Percentiles rank a stretch among this genome's conserved stretches.
These are phyloP conservation scores for Solanum hybrid DNA, from an alignment of 305 asterid genomes.

Conservation along the genomic window DNA sequence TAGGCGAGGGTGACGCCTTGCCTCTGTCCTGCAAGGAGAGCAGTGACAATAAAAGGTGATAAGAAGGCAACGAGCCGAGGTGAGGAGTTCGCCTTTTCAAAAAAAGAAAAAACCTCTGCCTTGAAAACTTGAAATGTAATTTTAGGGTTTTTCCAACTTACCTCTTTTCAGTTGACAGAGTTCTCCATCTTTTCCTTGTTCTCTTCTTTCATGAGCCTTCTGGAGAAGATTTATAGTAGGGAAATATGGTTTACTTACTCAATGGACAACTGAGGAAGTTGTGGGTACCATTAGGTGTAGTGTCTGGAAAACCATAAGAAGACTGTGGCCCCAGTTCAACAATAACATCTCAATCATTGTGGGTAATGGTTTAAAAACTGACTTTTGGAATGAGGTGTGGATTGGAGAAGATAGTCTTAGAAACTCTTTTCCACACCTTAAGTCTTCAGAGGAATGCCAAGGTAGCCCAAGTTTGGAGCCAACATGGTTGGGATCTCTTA, in stretches of 20 bases:
- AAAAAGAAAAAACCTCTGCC: not conserved
- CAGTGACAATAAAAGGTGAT: not conserved
- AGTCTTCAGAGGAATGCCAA: not conserved
- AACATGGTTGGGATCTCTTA: not conserved
- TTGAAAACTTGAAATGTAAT: not conserved
- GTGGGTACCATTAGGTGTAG: not conserved
- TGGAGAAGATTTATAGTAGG: not conserved
- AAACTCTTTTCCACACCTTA: not conserved
- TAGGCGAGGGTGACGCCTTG: not conserved
- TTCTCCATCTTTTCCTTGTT: not conserved
- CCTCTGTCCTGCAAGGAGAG: not conserved
- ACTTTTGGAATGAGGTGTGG: not conserved
- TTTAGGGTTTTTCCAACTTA: not conserved
- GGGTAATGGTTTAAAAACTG: not conserved
- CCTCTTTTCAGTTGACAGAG: not conserved
- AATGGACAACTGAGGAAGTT: not conserved
- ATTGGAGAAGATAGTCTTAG: not conserved
- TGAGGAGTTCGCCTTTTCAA: not conserved
- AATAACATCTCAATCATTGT: not conserved
- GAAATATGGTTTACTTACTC: not conserved
- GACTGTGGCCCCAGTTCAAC: not conserved
- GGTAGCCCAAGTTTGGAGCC: not conserved
- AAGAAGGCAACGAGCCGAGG: not conserved
- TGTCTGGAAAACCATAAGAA: not conserved
- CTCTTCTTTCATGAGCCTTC: not conserved